A percentile compares a stretch with the other conserved stretches of the same genome.
These are phyloP conservation scores for Verticillium nonalfalfae DNA, from an alignment of 2,329 filamentous ascomycete species.

Conservation along the genomic window DNA sequence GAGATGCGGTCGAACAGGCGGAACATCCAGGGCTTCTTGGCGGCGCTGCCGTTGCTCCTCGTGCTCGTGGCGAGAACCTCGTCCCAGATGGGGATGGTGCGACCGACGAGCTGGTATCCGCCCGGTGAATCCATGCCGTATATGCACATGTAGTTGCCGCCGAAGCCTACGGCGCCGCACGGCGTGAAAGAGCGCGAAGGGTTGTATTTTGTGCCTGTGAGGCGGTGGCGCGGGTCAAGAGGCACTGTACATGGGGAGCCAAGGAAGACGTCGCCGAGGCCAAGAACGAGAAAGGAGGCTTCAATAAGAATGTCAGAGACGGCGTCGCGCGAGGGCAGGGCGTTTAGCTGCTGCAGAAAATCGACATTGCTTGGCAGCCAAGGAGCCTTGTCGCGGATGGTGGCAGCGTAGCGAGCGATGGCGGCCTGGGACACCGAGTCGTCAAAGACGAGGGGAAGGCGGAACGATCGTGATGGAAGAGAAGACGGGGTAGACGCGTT, in stretches of 20 bases:
- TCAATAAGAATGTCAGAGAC: conserved; percentile 21
- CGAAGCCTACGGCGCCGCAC: conserved; percentile 25
- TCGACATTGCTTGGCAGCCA: conserved; percentile 58
- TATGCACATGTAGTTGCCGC: conserved; percentile 31
- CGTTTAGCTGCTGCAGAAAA: conserved; percentile 36
- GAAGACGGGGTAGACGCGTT: conserved; percentile 9
- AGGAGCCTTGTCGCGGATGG: conserved; percentile 52
- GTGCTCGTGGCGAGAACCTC: conserved; percentile 4
- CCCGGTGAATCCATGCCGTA: conserved; percentile 29
- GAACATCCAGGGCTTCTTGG: conserved; percentile 19
- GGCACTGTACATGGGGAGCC: conserved; percentile 29
- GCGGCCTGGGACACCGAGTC: conserved; percentile 38
- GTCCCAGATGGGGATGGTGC: conserved; percentile 27
- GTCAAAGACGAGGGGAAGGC: conserved; percentile 30
- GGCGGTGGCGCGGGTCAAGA: conserved; percentile 24
- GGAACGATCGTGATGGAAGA: conserved; percentile 22
- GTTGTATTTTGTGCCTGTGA: conserved; percentile 30
- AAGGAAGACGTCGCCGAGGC: conserved; percentile 31
- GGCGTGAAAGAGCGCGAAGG: conserved; percentile 29
- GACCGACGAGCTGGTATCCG: conserved; percentile 28
- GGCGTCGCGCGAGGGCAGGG: conserved; percentile 13
- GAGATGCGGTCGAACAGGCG: conserved; percentile 24
- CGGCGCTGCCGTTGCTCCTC: background rate
- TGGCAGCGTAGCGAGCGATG: conserved; percentile 53
- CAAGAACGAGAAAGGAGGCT: conserved; percentile 26